Evolutionary conservation across 192 early-diverging fungal genomes (phyloP), one percentile per base, ranked within the genome.

Genomic region (Coemansia sp.): DNA sequence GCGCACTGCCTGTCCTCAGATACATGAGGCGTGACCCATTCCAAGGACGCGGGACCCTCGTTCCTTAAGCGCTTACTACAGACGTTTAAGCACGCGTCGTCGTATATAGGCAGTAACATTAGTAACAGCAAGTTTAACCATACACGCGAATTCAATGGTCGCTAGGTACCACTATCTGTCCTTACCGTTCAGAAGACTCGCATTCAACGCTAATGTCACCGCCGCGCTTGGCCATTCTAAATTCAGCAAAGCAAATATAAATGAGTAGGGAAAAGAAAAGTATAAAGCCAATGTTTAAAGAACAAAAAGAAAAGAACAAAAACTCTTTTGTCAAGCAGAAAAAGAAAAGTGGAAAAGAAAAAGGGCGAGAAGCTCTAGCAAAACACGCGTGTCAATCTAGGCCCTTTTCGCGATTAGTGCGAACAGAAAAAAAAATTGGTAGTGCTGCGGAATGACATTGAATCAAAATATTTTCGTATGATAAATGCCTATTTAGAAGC

Each of bases 41-140:
- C 20, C 34, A 67, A 31, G 1, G 72, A 39, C 41, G 44, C 50
- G 6, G 73, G 22, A 29, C 31, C 47, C 46, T 52, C 55, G 22
- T 75, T 84, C 3, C 81, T 63, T 57, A 84, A 41, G 20, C 81
- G 81, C 62, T 84, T 84, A 65, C 80, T 83, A 83, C 20, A 50
- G 3, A 24, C 9, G 8, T 10, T 50, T 50, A n/a, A 39, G 20
- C 31, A 57, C 5, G n/a, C 31, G 38, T 2, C 15, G 15, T 44
- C 12, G 40, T 29, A 31, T 20, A 41, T 5, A 64, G 8, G n/a
- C 22, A 27, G 49, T 55, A 34, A 27, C 16, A 3, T 31, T 39
- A 38, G 29, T 49, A 44, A 62, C 16, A 20, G 2, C 20, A 5
- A 0, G 40, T 9, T 43, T 18, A 33, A 60, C 13, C 12, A 3